A percentile compares a stretch with the other conserved stretches of the same genome.
phyloP scores from a whole-genome alignment of 1,139 yeast species.

The Suhomyces bribrorum region DNA sequence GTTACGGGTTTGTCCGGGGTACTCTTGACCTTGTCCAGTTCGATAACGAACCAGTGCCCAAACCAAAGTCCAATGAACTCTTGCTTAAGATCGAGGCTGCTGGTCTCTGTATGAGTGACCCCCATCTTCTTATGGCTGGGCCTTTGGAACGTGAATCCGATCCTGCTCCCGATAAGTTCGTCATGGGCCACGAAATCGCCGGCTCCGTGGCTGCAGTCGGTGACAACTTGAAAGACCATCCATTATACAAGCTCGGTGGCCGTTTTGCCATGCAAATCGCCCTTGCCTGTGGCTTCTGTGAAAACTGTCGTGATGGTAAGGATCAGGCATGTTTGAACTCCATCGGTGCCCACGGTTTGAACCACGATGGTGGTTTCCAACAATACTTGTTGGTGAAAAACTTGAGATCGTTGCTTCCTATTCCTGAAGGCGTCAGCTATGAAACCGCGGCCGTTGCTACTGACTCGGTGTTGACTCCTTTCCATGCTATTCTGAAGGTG shows the following conservation, averaged over 20 bases:
- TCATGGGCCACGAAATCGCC: conserved; percentile 62
- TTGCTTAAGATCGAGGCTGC: conserved; percentile 52
- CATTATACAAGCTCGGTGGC: conserved; percentile 33
- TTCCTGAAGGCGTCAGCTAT: conserved; percentile 48
- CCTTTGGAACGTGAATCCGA: conserved; percentile 16
- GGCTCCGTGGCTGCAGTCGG: conserved; percentile 50
- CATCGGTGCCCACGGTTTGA: conserved; percentile 41
- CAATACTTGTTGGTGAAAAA: conserved; percentile 43
- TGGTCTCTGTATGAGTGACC: conserved; percentile 55
- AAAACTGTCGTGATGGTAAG: conserved; percentile 42
- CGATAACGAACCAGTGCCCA: conserved; percentile 36
- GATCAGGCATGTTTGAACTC: conserved; percentile 39
- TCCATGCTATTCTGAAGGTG: conserved; percentile 49
- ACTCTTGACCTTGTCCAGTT: conserved; percentile 17
- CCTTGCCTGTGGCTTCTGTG: conserved; percentile 48
- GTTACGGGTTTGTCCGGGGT: conserved; percentile 23
- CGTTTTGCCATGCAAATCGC: conserved; percentile 41
- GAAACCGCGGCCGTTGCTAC: conserved; percentile 52
- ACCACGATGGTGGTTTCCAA: conserved; percentile 53
- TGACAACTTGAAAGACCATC: conserved; percentile 24
- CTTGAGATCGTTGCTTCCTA: conserved; percentile 39
- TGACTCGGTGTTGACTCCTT: conserved; percentile 54
- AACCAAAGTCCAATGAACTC: conserved; percentile 38
- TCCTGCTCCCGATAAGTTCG: conserved; percentile 32
- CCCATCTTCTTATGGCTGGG: conserved; percentile 41